Conservation (phyloP, 129 eudicot species). For the Chrysanthemum makinoi region DNA sequence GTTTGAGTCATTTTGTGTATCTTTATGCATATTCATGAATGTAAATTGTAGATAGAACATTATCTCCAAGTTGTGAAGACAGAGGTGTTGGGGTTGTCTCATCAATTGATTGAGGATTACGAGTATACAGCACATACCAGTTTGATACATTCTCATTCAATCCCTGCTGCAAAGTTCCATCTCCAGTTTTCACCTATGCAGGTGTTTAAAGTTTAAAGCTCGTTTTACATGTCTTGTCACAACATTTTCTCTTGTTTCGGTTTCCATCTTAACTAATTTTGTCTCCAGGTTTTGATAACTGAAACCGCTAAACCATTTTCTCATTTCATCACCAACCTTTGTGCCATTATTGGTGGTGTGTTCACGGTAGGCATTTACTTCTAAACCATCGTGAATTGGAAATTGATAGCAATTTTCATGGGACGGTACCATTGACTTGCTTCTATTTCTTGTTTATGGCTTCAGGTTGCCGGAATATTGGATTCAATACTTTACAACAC, state of each 20-base stretch:
- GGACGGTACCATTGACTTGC: slow-evolving; percentile 7
- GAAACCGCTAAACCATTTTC: slow-evolving; percentile 62
- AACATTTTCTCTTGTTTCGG: background rate
- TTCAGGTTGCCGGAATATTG: slow-evolving; percentile 90
- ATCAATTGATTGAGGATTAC: slow-evolving; percentile 65
- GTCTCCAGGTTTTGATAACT: slow-evolving; percentile 59
- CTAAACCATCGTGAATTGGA: background rate
- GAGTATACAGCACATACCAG: slow-evolving; percentile 96
- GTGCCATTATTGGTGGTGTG: slow-evolving; percentile 97
- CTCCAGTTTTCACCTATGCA: slow-evolving; percentile 81
- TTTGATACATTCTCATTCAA: slow-evolving; percentile 52
- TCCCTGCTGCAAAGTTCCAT: slow-evolving; percentile 87
- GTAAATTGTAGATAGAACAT: slow-evolving; percentile 74
- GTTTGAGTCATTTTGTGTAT: background rate
- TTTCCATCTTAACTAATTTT: slow-evolving; percentile 1
- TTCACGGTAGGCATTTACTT: slow-evolving; percentile 65
- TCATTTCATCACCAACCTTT: slow-evolving; percentile 79
- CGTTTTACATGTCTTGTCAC: background rate
- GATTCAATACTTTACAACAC: slow-evolving; percentile 81
- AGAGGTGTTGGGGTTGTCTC: slow-evolving; percentile 65
- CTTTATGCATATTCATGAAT: slow-evolving; percentile 10
- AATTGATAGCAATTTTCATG: background rate
- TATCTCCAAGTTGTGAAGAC: slow-evolving; percentile 89
- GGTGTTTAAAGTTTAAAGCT: slow-evolving; percentile 32
- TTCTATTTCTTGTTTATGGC: slow-evolving; percentile 4